Percentiles rank a stretch among this genome's conserved stretches.
phyloP scores from a whole-genome alignment of 2,329 filamentous ascomycete species.

The Polytolypa hystricis region DNA sequence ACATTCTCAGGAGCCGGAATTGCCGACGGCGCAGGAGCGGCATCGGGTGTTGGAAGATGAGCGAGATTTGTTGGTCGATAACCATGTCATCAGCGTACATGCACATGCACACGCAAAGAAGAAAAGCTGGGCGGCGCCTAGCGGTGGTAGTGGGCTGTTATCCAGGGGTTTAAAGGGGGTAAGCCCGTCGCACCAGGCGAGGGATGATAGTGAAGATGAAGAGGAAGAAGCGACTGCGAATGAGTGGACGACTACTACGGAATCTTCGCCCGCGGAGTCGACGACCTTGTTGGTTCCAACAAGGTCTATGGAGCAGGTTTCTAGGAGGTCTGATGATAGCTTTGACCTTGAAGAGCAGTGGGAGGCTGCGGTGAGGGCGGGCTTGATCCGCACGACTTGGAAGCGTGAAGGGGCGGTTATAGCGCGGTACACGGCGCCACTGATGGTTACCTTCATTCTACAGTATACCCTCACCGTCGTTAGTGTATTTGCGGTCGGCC shows the following conservation, averaged over 20 bases:
- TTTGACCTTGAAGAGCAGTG: slow-evolving; percentile 56
- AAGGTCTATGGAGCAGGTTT: too few relatives aligned
- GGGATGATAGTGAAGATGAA: slow-evolving; percentile 17
- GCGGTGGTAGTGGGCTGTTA: slow-evolving; percentile 11
- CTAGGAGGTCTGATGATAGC: slow-evolving; percentile 30
- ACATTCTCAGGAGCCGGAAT: slow-evolving; percentile 30
- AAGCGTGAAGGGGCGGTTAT: slow-evolving; percentile 78
- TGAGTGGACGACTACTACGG: background rate
- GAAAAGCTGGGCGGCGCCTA: too few relatives aligned
- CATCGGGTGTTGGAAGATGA: slow-evolving; percentile 46
- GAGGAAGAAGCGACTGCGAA: slow-evolving; percentile 7
- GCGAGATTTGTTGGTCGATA: slow-evolving; percentile 48
- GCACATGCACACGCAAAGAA: too few relatives aligned
- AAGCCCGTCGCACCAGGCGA: slow-evolving; percentile 4
- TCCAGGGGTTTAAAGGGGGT: slow-evolving; percentile 10
- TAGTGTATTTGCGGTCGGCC: slow-evolving; percentile 67
- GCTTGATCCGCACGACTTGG: slow-evolving; percentile 82
- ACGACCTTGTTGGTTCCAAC: slow-evolving; percentile 37
- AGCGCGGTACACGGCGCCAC: slow-evolving; percentile 55
- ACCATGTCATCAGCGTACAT: slow-evolving; percentile 44
- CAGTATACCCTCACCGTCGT: slow-evolving; percentile 79
- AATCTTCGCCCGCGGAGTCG: slow-evolving; percentile 29
- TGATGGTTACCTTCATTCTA: slow-evolving; percentile 63
- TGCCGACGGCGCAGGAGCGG: slow-evolving; percentile 42
- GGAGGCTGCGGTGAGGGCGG: slow-evolving; percentile 72